A percentile compares a stretch with the other conserved stretches of the same genome.
These are phyloP conservation scores for Carex pumila DNA, from an alignment of 176 grass and related monocot genomes.

Conservation along the genomic window DNA sequence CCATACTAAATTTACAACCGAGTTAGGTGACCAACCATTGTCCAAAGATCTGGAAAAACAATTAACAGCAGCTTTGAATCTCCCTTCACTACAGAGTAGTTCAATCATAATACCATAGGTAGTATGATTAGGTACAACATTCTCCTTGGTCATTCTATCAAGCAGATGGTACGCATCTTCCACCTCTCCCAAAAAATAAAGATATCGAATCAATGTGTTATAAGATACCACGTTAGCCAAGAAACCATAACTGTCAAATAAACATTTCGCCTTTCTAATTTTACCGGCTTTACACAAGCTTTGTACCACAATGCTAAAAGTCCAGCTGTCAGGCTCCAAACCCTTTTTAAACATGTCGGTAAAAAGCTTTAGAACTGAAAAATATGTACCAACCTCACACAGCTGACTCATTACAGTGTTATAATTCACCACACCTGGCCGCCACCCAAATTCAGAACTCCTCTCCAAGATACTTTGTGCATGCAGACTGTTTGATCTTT, in stretches of 20 bases:
- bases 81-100: conserved; percentile 54
- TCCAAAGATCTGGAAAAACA: conserved; percentile 49
- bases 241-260: conserved; percentile 44
- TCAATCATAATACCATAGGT: conserved; percentile 55
- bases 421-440: conserved; percentile 60
- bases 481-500: conserved; percentile 34
- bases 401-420: conserved; percentile 90
- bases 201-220: conserved; percentile 65
- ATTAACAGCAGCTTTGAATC: conserved; percentile 41
- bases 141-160: conserved; percentile 48
- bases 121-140: conserved; percentile 38
- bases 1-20: conserved; percentile 36
- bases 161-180: conserved; percentile 36
- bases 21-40: conserved; percentile 33
- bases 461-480: conserved; percentile 62
- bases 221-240: conserved; percentile 55
- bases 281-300: conserved; percentile 60
- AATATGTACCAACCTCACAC: conserved; percentile 47
- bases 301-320: conserved; percentile 63
- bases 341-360: conserved; percentile 71
- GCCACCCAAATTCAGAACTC: conserved; percentile 53
- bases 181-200: conserved; percentile 29
- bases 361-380: conserved; percentile 62
- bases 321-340: conserved; percentile 67
- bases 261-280: conserved; percentile 32